Evolutionary conservation across 2,329 filamentous ascomycete species (phyloP).

Genomic region (Sphaerulina vaccinii): DNA sequence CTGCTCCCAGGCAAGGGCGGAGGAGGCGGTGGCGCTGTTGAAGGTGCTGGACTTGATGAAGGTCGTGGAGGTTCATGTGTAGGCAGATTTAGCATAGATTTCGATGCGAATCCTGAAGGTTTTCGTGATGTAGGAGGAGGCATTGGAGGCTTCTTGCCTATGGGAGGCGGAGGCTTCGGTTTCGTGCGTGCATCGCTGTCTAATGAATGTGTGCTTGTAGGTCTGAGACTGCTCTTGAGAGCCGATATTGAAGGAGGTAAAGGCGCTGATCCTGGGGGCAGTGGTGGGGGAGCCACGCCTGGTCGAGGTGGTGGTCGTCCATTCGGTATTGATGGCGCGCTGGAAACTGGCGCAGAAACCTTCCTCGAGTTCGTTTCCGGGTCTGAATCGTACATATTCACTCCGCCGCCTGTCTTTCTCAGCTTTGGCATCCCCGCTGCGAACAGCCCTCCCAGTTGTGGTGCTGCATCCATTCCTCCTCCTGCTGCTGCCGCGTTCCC

Average conservation of each 20-base stretch:
- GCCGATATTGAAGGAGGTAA: constrained; percentile 47
- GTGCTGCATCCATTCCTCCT: constrained; percentile 59
- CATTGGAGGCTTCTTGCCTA: constrained; percentile 70
- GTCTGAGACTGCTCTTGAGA: constrained; percentile 49
- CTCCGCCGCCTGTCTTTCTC: constrained; percentile 72
- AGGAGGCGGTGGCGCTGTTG: constrained; percentile 44
- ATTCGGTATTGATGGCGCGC: constrained; percentile 28
- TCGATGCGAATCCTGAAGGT: constrained; percentile 49
- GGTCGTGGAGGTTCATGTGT: constrained; percentile 38
- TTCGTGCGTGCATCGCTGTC: constrained; percentile 52
- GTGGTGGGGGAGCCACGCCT: constrained; percentile 49
- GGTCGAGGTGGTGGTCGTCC: constrained; percentile 42
- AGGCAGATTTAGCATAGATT: constrained; percentile 35
- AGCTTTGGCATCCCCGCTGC: constrained; percentile 94
- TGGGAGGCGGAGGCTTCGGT: constrained; percentile 70
- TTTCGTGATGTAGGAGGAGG: constrained; percentile 59
- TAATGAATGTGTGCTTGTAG: constrained; percentile 59
- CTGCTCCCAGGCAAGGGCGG: constrained; percentile 38
- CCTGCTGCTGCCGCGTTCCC: constrained; percentile 39
- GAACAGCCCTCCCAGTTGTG: constrained; percentile 84
- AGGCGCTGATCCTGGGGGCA: constrained; percentile 52
- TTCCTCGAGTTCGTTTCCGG: constrained; percentile 58
- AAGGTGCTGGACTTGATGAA: constrained; percentile 66
- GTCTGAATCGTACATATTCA: constrained; percentile 65
- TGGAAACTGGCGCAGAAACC: constrained; percentile 54